phyloP scores from a whole-genome alignment of 305 asterid genomes.

The Euphrasia arctica region DNA sequence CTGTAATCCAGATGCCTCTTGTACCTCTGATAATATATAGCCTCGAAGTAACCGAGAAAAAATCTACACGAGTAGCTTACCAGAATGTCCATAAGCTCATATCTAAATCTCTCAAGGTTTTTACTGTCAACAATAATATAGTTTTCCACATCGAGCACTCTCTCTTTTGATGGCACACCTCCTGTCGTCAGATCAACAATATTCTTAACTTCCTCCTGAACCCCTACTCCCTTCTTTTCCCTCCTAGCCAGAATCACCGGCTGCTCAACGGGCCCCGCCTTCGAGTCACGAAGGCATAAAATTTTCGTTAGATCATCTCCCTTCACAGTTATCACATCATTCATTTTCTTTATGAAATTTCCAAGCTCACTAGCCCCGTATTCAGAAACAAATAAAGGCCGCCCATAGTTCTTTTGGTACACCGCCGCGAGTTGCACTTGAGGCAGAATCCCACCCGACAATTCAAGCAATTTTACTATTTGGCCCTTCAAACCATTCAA shows the following conservation, averaged over 20 bases:
- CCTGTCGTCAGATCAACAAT: constrained; percentile 56
- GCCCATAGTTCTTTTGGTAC: constrained; percentile 59
- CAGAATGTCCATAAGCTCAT: constrained; percentile 81
- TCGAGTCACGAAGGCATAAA: constrained; percentile 42
- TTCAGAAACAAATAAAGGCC: constrained; percentile 74
- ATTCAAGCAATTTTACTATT: constrained; percentile 67
- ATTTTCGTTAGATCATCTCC: constrained; percentile 55
- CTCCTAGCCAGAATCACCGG: constrained; percentile 38
- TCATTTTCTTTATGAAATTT: constrained; percentile 70
- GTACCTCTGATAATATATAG: constrained; percentile 67
- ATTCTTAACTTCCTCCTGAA: constrained; percentile 25
- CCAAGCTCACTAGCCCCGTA: constrained; percentile 66
- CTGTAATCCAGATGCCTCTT: constrained; percentile 43
- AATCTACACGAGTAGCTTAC: constrained; percentile 77
- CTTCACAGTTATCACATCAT: constrained; percentile 44
- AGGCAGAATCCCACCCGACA: constrained; percentile 66
- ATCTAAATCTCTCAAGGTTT: constrained; percentile 44
- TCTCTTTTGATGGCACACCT: too few species aligned
- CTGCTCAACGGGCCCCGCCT: constrained; percentile 35
- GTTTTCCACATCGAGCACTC: constrained; percentile 19
- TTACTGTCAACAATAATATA: constrained; percentile 19
- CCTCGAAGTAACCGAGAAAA: constrained; percentile 61
- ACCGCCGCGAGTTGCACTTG: constrained; percentile 63
- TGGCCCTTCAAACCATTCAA: constrained; percentile 75
- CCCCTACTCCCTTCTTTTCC: constrained; percentile 47